Evolutionary conservation across 2,329 filamentous ascomycete genomes (phyloP).

Genomic region (Clonostachys sp.): DNA sequence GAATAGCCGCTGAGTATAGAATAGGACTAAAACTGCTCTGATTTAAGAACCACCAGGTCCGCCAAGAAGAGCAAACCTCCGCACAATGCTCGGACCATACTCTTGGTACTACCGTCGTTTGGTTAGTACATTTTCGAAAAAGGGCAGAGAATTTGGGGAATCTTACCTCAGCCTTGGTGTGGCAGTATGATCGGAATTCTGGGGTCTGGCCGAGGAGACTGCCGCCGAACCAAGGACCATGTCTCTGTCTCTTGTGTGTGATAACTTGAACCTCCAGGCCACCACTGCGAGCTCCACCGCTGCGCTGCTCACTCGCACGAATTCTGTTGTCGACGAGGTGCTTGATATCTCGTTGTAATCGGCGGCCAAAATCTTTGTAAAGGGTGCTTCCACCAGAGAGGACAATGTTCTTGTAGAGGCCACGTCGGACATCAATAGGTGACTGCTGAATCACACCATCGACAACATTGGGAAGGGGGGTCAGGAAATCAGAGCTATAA

Average conservation of each 20-base stretch:
- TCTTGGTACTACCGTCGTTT: constrained; percentile 70
- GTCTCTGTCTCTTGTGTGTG: constrained; percentile 92
- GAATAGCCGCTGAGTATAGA: too few species aligned
- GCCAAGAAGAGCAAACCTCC: constrained; percentile 88
- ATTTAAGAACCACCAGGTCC: constrained; percentile 76
- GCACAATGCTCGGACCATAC: constrained; percentile 91
- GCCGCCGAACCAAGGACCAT: constrained; percentile 98
- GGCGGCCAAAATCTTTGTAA: constrained; percentile 96
- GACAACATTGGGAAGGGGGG: constrained; percentile 88
- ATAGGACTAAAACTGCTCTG: too few species aligned
- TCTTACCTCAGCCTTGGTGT: constrained; percentile 75
- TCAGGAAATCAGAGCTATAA: constrained; percentile 97
- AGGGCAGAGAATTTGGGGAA: background rate
- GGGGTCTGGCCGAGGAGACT: constrained; percentile 95
- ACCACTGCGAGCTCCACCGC: constrained; percentile 87
- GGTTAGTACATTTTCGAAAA: background rate
- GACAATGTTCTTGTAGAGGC: constrained; percentile 99
- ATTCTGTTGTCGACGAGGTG: constrained; percentile 93
- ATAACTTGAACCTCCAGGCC: constrained; percentile 97
- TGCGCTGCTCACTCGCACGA: constrained; percentile 83
- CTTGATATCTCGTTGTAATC: constrained; percentile 95
- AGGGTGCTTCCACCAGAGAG: constrained; percentile 94
- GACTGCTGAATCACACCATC: constrained; percentile 97
- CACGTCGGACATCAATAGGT: constrained; percentile 93
- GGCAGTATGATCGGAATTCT: constrained; percentile 97